Base-by-base conservation (phyloP, 1,284 basidiomycete genomes). In the Tilletia horrida region DNA sequence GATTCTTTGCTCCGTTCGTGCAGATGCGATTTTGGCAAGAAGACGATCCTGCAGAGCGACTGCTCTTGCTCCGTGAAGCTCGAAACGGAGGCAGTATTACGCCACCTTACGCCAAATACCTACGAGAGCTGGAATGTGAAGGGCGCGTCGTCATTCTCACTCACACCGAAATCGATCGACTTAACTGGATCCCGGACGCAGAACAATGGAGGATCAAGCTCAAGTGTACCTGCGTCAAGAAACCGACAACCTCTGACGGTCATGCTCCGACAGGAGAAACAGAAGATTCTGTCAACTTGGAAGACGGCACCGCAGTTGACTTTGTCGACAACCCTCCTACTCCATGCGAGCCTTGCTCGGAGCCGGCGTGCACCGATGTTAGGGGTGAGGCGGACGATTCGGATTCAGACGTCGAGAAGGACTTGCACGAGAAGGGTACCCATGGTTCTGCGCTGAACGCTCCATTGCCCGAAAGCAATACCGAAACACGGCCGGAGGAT, bases 1-100 rank as follows among this genome's bases (percentile, higher is more conserved):
- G 6, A 40, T 40, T 40, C 35, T 40, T 40, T 40, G 35, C 35
- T 40, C 11, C 35, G 11, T 40, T 48, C 50, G 18, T 48, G 18
- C 75, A 78, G 69, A 80, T 80, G 74, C 73, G 73, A 2, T 83
- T 82, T 69, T 83, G 77, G 77, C 76, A 78, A 62, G 76, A 71
- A 29, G 72, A 75, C 7, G 71, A 73, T 44, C 71, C 71, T 2
- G 16, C 50, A 14, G 73, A 69, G 35, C 76, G 82, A 0, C 63
- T 73, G 13, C 31, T 64, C 1, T 73, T 75, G 64, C 71, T 83
- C 43, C 71, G 71, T 18, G 29, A 63, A 0, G 81, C 82, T 2
- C 71, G 82, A 6, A 70, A 77, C 27, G 81, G 82, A 1, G 80
- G 80, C 2, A 78, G 73, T 43, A 78, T 83, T 47, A 82, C 81